Evolutionary conservation across 2,329 filamentous ascomycete species (phyloP).

Genomic region (Simplicillium sp.): DNA sequence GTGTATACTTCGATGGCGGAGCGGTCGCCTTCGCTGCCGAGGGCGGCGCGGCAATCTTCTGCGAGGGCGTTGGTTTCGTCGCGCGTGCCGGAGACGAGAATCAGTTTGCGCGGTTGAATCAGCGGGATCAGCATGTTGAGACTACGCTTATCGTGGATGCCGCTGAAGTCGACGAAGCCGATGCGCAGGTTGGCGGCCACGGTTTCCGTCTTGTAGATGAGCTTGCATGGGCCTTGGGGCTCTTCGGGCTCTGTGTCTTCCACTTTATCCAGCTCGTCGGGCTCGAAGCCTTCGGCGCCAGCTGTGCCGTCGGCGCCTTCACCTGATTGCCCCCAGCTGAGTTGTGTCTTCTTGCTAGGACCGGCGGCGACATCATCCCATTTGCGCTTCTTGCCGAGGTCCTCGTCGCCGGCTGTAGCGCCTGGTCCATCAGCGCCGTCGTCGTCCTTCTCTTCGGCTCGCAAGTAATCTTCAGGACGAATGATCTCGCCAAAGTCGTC

Average conservation of each 20-base stretch:
- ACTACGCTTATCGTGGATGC: constrained; percentile 86
- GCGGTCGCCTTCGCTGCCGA: constrained; percentile 37
- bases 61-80: constrained; percentile 74
- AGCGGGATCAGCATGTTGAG: constrained; percentile 91
- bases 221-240: constrained; percentile 61
- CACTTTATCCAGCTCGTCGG: constrained; percentile 48
- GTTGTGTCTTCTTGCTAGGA: constrained; percentile 51
- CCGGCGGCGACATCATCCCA: constrained; percentile 61
- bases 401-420: constrained; percentile 39
- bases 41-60: constrained; percentile 64
- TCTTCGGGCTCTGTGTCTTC: constrained; percentile 46
- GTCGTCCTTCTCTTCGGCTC: constrained; percentile 81
- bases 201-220: constrained; percentile 53
- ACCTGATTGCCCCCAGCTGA: constrained; percentile 28
- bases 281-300: constrained; percentile 25
- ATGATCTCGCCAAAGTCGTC: constrained; percentile 96
- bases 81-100: constrained; percentile 73
- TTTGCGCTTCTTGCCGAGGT: constrained; percentile 83
- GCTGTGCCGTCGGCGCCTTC: constrained; percentile 33
- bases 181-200: constrained; percentile 66
- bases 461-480: constrained; percentile 83
- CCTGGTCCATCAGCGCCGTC: constrained; percentile 47
- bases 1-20: constrained; percentile 67
- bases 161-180: constrained; percentile 84
- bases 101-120: constrained; percentile 87